Conservation (phyloP, 2,329 filamentous ascomycete species). For the Alternaria novae-zelandiae region DNA sequence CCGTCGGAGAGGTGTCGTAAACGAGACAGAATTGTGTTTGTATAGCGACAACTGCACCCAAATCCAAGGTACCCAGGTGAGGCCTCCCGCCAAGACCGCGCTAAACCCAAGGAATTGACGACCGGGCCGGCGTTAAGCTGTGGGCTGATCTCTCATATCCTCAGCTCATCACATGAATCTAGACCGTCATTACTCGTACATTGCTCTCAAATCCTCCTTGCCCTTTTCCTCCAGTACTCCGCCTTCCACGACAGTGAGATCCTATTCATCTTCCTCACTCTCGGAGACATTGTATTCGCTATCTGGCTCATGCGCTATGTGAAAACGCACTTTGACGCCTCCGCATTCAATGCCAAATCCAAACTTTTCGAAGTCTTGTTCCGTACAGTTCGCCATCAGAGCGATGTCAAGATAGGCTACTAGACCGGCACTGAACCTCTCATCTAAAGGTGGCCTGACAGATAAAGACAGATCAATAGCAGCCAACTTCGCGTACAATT, state of each 20-base stretch:
- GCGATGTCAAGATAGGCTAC: background rate
- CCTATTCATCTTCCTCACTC: background rate
- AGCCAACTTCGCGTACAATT: background rate
- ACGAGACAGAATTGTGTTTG: background rate
- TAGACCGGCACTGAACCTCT: background rate
- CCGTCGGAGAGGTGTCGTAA: background rate
- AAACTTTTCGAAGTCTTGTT: background rate
- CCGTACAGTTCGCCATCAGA: background rate
- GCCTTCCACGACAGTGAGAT: background rate
- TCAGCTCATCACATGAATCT: background rate
- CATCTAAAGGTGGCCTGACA: background rate
- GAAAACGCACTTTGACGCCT: background rate
- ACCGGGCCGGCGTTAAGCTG: background rate
- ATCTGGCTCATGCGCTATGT: background rate
- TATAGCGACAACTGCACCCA: background rate
- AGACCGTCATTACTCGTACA: background rate
- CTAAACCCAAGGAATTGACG: background rate
- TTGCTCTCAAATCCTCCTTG: background rate
- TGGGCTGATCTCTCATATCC: background rate
- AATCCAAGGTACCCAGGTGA: background rate
- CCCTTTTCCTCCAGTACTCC: rapidly evolving
- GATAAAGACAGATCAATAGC: background rate
- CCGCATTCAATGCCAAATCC: background rate
- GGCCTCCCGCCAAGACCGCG: background rate
- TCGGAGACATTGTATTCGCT: background rate